Percentiles rank a stretch among this genome's conserved stretches.
These are phyloP conservation scores for Mollisiaceae sp. DNA, from an alignment of 2,329 filamentous ascomycete species.

Conservation along the genomic window DNA sequence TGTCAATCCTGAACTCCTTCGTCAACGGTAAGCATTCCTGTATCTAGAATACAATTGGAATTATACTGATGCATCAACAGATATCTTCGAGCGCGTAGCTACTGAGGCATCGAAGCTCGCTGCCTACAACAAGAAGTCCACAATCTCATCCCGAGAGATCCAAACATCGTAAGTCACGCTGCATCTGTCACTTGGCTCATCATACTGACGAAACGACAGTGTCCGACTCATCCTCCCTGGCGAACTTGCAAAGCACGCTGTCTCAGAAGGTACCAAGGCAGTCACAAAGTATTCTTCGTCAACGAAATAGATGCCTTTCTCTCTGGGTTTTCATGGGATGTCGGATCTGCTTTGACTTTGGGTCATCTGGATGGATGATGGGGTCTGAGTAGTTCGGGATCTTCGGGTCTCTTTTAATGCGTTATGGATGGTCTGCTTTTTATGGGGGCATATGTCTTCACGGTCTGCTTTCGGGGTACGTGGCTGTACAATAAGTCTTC, in stretches of 20 bases:
- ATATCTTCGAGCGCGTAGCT: slow-evolving; percentile 99
- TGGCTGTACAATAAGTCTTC: slow-evolving; percentile 70
- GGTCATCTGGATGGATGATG: slow-evolving; percentile 41
- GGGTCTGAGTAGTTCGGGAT: slow-evolving; percentile 37
- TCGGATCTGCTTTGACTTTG: slow-evolving; percentile 58
- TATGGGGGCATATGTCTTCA: slow-evolving; percentile 71
- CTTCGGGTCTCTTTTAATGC: slow-evolving; percentile 62
- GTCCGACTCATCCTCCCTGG: slow-evolving; percentile 97
- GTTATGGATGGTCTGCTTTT: slow-evolving; percentile 73
- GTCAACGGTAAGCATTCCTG: slow-evolving; percentile 79
- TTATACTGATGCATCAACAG: slow-evolving; percentile 52
- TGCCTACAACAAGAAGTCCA: slow-evolving; percentile 99
- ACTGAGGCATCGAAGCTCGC: slow-evolving; percentile 99
- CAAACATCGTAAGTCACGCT: slow-evolving; percentile 78
- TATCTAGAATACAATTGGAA: not conserved
- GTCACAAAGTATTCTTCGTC: slow-evolving; percentile 99
- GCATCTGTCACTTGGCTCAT: too few species aligned
- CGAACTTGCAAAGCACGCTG: slow-evolving; percentile 99
- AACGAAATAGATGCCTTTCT: slow-evolving; percentile 81
- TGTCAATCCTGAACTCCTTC: slow-evolving; percentile 99
- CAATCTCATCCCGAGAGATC: slow-evolving; percentile 98
- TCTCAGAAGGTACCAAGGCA: slow-evolving; percentile 99
- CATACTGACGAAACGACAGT: slow-evolving; percentile 44
- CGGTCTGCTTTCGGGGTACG: slow-evolving; percentile 71
- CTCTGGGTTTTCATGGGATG: slow-evolving; percentile 61